These are phyloP conservation scores for Candida vaughaniae DNA, from an alignment of 805 yeast genomes.

Conservation along the genomic window DNA sequence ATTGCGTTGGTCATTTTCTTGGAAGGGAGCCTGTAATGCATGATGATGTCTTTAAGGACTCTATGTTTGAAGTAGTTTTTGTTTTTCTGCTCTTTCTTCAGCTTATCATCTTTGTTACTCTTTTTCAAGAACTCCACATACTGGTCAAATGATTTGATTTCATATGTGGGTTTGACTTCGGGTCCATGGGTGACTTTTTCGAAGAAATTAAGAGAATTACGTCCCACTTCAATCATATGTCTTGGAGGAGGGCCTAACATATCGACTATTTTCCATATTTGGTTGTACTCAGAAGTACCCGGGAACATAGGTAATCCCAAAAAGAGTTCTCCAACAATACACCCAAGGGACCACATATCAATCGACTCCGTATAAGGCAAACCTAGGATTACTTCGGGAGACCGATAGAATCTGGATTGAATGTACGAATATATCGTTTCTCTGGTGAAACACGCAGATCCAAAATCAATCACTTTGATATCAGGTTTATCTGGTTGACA, in stretches of 20 bases:
- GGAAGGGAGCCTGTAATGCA: conserved; percentile 69
- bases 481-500: conserved; percentile 79
- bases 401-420: conserved; percentile 89
- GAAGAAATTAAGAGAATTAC: conserved; percentile 71
- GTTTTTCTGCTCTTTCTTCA: conserved; percentile 67
- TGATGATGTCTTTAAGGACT: conserved; percentile 67
- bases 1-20: conserved; percentile 51
- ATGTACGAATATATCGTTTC: conserved; percentile 88
- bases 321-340: conserved; percentile 87
- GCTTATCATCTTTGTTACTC: conserved; percentile 30
- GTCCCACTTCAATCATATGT: conserved; percentile 97
- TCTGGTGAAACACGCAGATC: conserved; percentile 90
- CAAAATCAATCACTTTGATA: conserved; percentile 92
- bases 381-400: conserved; percentile 93
- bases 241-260: conserved; percentile 86
- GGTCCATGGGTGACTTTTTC: conserved; percentile 33
- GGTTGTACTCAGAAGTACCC: conserved; percentile 92
- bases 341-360: conserved; percentile 97
- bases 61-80: conserved; percentile 75
- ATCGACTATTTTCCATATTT: conserved; percentile 74
- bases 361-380: conserved; percentile 89
- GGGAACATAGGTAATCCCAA: conserved; percentile 93
- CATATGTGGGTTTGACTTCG: conserved; percentile 27
- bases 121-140: conserved; percentile 28
- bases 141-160: conserved; percentile 35